Base-by-base conservation (phyloP, 202 grass and related monocot species). In the Digitaria exilis region DNA sequence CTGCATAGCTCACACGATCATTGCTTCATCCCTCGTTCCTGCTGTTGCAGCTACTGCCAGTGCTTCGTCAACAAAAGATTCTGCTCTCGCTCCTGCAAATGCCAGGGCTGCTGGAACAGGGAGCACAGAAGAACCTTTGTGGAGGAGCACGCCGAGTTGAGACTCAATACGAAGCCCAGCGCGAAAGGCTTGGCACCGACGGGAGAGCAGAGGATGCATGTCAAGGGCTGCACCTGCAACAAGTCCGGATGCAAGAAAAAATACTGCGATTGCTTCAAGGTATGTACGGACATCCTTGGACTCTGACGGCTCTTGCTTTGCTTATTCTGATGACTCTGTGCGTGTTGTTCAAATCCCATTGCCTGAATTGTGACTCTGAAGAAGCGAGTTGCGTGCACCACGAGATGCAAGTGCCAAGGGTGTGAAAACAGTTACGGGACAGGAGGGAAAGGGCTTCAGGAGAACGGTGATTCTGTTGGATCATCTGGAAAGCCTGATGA, bases 241-340 rank as follows among this genome's bases (percentile, higher is more conserved):
- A 88, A 85, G 42, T 82, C 78, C 10, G 17, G 29, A 34, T 85
- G 86, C 75, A 76, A 18, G 28, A 89, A 80, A 73, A 55, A 32
- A 8, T 89, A 77, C 45, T 84, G 79, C 28, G 45, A 77, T 41
- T 89, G 79, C 46, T 86, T 80, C 45, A 84, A 88, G 86, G 79
- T 85, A 88, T 24, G 6, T 5, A 35, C 19, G 31, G 43, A 2
- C 39, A 31, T 11, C 16, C 1, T 3, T 25, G 18, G 21, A 30
- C 19, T 56, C 69, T 31, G 52, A 30, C 37, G 13, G 4, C 7
- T 29, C 4, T 25, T 52, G 9, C 29, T 48, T 57, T 57, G 30
- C 12, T 77, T 43, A 26, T 60, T 43, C 14, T 39, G 22, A 63
- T 57, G 19, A 61, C 31, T 18, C 18, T 39, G 42, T 19, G 15